Evolutionary conservation across 768 basidiomycete species (phyloP).

Genomic region (Royoungia palumana): DNA sequence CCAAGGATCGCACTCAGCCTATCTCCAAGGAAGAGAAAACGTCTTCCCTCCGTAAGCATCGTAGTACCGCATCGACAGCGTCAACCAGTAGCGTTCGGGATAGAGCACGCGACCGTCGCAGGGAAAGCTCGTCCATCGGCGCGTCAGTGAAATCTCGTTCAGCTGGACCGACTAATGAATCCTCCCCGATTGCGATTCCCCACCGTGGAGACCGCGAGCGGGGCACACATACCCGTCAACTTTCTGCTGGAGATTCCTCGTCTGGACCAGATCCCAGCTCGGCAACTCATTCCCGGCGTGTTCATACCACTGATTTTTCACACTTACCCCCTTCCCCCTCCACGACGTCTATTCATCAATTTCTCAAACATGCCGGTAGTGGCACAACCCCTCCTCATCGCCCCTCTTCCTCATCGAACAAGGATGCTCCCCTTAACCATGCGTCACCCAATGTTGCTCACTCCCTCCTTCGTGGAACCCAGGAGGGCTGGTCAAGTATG

Average conservation of each 20-base stretch:
- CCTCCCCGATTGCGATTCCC: conserved; percentile 24
- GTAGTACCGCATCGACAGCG: conserved; percentile 61
- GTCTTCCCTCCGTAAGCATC: conserved; percentile 57
- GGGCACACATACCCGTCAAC: conserved; percentile 57
- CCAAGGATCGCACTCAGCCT: conserved; percentile 26
- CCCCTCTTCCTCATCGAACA: conserved; percentile 38
- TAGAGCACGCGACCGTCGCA: conserved; percentile 48
- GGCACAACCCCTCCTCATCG: conserved; percentile 35
- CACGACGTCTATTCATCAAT: conserved; percentile 83
- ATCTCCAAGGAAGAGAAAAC: conserved; percentile 47
- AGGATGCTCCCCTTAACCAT: conserved; percentile 38
- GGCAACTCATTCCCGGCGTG: conserved; percentile 50
- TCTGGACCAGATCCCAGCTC: conserved; percentile 51
- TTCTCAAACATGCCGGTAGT: conserved; percentile 56
- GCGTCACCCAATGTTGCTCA: conserved; percentile 71
- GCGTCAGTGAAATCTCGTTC: conserved; percentile 35
- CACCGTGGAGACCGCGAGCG: conserved; percentile 27
- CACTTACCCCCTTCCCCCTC: conserved; percentile 90
- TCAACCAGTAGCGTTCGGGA: conserved; percentile 41
- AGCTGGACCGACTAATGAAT: conserved; percentile 10
- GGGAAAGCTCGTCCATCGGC: conserved; percentile 45
- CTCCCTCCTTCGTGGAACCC: conserved; percentile 80
- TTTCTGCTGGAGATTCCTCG: conserved; percentile 65
- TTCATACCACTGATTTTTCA: conserved; percentile 75
- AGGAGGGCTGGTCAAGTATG: conserved; percentile 85